These are phyloP conservation scores for Cordyceps cateniannulata DNA, from an alignment of 2,329 filamentous ascomycete genomes.

Conservation along the genomic window DNA sequence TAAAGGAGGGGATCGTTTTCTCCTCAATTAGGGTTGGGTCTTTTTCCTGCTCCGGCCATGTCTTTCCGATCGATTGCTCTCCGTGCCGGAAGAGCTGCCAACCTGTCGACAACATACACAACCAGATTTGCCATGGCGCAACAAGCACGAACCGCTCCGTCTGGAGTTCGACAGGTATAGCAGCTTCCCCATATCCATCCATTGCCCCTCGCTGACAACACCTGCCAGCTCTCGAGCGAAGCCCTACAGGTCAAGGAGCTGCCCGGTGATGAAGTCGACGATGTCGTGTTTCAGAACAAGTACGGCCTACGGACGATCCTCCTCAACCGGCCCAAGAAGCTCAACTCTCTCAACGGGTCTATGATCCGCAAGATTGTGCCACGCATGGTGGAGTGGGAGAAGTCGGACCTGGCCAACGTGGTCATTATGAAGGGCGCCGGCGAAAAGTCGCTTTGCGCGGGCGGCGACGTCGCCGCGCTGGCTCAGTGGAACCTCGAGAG, in stretches of 20 bases:
- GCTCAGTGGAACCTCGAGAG: constrained; percentile 66
- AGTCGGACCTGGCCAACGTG: constrained; percentile 89
- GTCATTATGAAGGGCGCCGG: constrained; percentile 89
- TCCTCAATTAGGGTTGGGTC: constrained; percentile 9
- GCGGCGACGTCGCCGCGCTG: constrained; percentile 80
- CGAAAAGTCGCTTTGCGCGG: constrained; percentile 80
- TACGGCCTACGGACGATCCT: constrained; percentile 89
- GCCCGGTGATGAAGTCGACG: constrained; percentile 68
- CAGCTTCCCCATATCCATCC: background rate
- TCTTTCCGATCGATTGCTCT: constrained; percentile 47
- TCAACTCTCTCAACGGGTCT: constrained; percentile 86
- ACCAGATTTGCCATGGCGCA: constrained; percentile 63
- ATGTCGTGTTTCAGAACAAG: constrained; percentile 85
- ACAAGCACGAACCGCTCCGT: constrained; percentile 64
- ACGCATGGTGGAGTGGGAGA: constrained; percentile 85
- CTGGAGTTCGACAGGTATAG: constrained; percentile 31
- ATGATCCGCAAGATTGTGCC: constrained; percentile 95
- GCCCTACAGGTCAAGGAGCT: constrained; percentile 44
- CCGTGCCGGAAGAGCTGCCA: constrained; percentile 47
- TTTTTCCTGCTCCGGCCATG: constrained; percentile 35
- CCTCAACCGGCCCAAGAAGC: constrained; percentile 86
- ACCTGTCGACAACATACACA: constrained; percentile 33
- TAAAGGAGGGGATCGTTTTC: background rate
- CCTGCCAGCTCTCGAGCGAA: constrained; percentile 27
- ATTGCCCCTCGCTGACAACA: background rate